phyloP scores from a whole-genome alignment of 2,329 filamentous ascomycete genomes.

The Albifimbria verrucaria region DNA sequence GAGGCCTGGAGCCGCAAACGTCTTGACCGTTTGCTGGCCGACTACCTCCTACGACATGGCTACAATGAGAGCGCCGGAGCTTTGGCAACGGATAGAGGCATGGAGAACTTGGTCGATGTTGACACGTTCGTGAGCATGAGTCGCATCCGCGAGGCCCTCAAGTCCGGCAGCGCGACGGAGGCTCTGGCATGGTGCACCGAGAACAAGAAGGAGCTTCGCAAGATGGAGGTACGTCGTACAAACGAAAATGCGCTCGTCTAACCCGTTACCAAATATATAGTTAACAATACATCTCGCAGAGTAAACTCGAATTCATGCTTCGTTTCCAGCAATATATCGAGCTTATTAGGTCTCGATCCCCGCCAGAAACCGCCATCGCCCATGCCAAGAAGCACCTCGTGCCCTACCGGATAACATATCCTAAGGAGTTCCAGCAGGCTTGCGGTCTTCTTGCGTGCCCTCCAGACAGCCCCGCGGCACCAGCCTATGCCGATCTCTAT shows the following conservation, averaged over 20 bases:
- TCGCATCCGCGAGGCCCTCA: constrained; percentile 70
- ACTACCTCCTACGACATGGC: constrained; percentile 83
- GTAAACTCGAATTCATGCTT: constrained; percentile 87
- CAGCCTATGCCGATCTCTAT: constrained; percentile 60
- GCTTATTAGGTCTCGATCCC: constrained; percentile 67
- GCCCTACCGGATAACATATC: constrained; percentile 65
- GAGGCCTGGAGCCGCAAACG: constrained; percentile 82
- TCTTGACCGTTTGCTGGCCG: constrained; percentile 82
- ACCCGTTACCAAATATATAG: too few relatives aligned
- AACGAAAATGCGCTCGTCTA: neutral
- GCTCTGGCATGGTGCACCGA: constrained; percentile 89
- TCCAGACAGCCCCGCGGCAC: constrained; percentile 42
- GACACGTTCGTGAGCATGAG: constrained; percentile 83
- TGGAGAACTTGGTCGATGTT: constrained; percentile 81
- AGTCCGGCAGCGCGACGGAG: constrained; percentile 67
- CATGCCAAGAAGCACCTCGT: constrained; percentile 82
- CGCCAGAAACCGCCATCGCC: constrained; percentile 69
- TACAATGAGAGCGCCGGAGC: constrained; percentile 74
- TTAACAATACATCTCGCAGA: constrained; percentile 41
- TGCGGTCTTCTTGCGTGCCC: constrained; percentile 78
- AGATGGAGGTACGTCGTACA: constrained; percentile 63
- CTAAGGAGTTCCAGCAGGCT: constrained; percentile 66
- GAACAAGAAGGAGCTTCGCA: constrained; percentile 88
- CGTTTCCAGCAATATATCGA: constrained; percentile 95
- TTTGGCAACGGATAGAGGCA: constrained; percentile 70